Evolutionary conservation across 805 yeast species (phyloP).

Genomic region (Yamadazyma endophytica): DNA sequence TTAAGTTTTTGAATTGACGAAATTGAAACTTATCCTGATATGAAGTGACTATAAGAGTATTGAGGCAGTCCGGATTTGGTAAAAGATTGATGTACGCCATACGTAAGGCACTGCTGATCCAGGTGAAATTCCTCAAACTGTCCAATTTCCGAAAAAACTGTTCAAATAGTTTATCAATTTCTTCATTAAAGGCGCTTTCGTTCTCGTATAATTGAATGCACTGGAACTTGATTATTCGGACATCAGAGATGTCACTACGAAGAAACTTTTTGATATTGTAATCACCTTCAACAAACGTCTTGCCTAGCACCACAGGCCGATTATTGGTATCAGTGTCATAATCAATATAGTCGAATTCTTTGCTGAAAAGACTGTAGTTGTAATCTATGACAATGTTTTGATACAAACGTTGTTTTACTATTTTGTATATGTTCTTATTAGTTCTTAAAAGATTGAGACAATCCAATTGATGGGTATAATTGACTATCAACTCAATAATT

Average conservation of each 20-base stretch:
- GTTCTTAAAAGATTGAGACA: constrained; percentile 26
- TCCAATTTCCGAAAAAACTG: constrained; percentile 18
- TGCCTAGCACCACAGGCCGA: constrained; percentile 1
- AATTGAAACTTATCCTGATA: too few relatives aligned
- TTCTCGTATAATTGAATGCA: constrained; percentile 41
- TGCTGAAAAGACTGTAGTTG: constrained; percentile 29
- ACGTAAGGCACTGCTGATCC: too few relatives aligned
- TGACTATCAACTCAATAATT: constrained; percentile 26
- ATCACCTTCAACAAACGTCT: constrained; percentile 17
- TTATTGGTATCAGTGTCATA: constrained; percentile 1
- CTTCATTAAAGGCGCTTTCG: constrained; percentile 30
- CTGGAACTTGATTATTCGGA: constrained; percentile 20
- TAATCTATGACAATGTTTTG: constrained; percentile 37
- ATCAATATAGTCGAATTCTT: constrained; percentile 14
- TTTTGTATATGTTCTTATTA: constrained; percentile 22
- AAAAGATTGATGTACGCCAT: too few relatives aligned
- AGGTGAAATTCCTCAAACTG: too few relatives aligned
- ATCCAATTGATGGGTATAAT: constrained; percentile 35
- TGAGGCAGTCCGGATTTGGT: too few relatives aligned
- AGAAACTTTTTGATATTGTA: constrained; percentile 38
- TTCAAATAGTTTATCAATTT: constrained; percentile 20
- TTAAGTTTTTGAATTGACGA: constrained; percentile 2
- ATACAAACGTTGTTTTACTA: constrained; percentile 32
- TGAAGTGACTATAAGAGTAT: too few relatives aligned
- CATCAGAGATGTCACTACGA: constrained; percentile 9